Conservation (phyloP, 495 filamentous ascomycete species). For the Tuber brumale region DNA sequence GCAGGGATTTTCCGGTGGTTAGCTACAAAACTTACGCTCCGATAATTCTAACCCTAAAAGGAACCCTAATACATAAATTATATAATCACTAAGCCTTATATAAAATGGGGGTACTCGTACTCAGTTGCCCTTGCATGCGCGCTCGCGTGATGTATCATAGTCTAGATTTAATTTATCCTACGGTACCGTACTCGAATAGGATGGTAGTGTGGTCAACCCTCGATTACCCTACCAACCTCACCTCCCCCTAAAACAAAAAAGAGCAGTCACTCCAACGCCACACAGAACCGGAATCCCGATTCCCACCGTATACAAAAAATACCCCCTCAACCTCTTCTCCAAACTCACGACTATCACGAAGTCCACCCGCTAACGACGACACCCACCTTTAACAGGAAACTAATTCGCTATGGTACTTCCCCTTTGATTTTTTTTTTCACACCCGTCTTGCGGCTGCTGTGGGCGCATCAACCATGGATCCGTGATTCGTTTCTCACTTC, state of each 20-base stretch:
- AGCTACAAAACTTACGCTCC: too few relatives aligned
- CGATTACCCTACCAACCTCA: not conserved
- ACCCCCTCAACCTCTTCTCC: not conserved
- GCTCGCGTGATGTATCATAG: too few relatives aligned
- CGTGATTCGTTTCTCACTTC: constrained; percentile 17
- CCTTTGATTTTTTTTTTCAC: constrained; percentile 4
- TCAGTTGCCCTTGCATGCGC: too few relatives aligned
- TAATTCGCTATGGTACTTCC: constrained; percentile 28
- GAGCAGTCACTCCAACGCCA: not conserved
- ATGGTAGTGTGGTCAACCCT: not conserved
- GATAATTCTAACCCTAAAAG: not conserved
- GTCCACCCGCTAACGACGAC: not conserved
- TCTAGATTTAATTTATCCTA: too few relatives aligned
- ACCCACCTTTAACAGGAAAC: not conserved
- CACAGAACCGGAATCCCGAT: not conserved
- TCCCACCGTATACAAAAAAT: not conserved
- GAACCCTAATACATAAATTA: not conserved
- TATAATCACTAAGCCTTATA: not conserved
- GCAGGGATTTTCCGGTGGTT: too few relatives aligned
- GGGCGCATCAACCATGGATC: constrained; percentile 19
- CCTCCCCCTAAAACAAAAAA: not conserved
- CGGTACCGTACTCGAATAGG: too few relatives aligned
- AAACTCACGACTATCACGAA: not conserved
- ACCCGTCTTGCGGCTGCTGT: constrained; percentile 18
- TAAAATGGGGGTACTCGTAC: too few relatives aligned